phyloP scores from a whole-genome alignment of 2,329 filamentous ascomycete genomes.

The Akanthomyces dipterigenus region DNA sequence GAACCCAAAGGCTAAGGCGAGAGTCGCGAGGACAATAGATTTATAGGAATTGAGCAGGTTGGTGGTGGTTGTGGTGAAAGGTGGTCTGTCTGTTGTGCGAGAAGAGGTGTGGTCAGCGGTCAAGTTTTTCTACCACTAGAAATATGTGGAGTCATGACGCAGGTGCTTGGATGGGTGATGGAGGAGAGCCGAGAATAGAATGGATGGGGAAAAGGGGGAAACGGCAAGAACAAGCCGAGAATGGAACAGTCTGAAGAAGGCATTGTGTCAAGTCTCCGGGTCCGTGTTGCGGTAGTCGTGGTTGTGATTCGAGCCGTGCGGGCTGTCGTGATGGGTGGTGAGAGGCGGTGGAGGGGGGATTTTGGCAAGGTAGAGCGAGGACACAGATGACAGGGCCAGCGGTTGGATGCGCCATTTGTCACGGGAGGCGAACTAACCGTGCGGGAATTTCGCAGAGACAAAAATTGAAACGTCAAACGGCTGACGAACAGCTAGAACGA shows the following conservation, averaged over 20 bases:
- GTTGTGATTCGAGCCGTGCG: not conserved
- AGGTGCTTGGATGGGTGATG: not conserved
- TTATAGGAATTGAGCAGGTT: not conserved
- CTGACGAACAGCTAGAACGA: not conserved
- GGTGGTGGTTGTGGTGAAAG: not conserved
- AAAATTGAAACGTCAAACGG: not conserved
- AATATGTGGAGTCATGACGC: slow-evolving; percentile 11
- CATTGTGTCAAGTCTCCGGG: not conserved
- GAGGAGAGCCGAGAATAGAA: not conserved
- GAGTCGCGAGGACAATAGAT: not conserved
- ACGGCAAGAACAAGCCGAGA: not conserved
- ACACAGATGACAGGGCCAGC: not conserved
- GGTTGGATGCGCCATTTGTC: slow-evolving; percentile 11
- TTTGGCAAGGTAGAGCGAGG: not conserved
- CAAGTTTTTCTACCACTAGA: slow-evolving; percentile 3
- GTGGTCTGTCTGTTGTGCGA: not conserved
- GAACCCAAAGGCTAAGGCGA: slow-evolving; percentile 52
- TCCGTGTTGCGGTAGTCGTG: not conserved
- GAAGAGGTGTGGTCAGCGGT: slow-evolving; percentile 12
- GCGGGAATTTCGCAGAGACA: slow-evolving; percentile 7
- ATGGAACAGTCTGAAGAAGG: not conserved
- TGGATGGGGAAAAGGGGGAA: not conserved
- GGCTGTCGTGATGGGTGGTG: not conserved
- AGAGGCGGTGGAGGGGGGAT: not conserved
- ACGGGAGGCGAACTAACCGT: not conserved